Evolutionary conservation across 1,284 basidiomycete genomes (phyloP), one percentile per base, ranked within the genome.

Genomic region (Takashimella koratensis): DNA sequence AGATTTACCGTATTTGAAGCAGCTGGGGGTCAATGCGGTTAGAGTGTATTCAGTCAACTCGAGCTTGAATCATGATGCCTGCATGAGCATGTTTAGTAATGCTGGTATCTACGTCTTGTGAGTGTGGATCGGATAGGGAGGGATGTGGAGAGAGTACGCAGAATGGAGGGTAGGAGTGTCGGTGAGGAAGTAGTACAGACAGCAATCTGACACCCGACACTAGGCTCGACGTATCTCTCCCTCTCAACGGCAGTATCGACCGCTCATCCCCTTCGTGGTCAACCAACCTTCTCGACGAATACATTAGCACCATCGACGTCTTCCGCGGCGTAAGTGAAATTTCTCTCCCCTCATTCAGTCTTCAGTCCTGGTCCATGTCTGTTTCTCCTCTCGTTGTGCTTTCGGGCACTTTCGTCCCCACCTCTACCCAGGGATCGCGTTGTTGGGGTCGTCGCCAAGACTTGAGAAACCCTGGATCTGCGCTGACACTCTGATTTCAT

Each of bases 91-190:
- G 6, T 80, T 96, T 54, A 85, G 84, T 65, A 77, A 78, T 40
- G 89, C 89, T 41, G 87, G 87, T 40, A 95, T 95, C 59, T 95
- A 95, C 73, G 83, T 88, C 50, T 86, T 95, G 86, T 91, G 59
- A 66, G 85, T 76, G 39, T 36, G 30, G 30, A 36, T 36, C 30
- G 30, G 16, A 19, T 47, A 19, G 27, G 23, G 26, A 24, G 23
- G 23, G 5, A 26, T 12, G 16, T 47, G 5, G 6, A 23, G 42
- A 43, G 6, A 19, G 19, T 43, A 11, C 8, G 20, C 10, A 19
- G 42, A 39, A 19, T 23, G 42, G 42, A 19, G 42, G 42, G 20
- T 19, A 20, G 42, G 19, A 19, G 8, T 11, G 42, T 6, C 6
- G 20, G 42, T 43, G n/a, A 19, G 11, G 6, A 6, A 19, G 19